Evolutionary conservation across 2,329 filamentous ascomycete genomes (phyloP).

Genomic region (Pseudocercospora vitis): DNA sequence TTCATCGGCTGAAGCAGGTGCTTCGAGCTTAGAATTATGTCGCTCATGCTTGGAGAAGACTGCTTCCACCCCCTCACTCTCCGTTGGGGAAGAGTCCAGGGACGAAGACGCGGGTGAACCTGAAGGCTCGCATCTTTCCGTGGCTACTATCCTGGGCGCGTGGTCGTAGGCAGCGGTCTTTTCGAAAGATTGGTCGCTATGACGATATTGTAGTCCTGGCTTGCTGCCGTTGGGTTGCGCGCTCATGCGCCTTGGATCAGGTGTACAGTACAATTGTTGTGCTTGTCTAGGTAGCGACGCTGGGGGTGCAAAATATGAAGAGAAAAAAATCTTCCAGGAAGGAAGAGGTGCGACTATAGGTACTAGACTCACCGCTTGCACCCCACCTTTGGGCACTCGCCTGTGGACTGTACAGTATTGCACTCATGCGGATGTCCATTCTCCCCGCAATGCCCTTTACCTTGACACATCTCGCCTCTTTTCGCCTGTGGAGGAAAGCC

Average conservation of each 20-base stretch:
- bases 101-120: conserved; percentile 22
- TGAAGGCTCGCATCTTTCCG: conserved; percentile 26
- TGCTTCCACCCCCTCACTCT: conserved; percentile 5
- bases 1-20: conserved; percentile 2
- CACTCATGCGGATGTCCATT: not conserved
- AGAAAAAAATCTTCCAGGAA: not conserved
- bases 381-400: not conserved
- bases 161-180: conserved; percentile 14
- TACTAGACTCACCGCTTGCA: not conserved
- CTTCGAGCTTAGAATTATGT: not conserved
- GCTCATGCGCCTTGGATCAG: conserved; percentile 27
- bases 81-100: conserved; percentile 21
- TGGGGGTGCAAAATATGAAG: not conserved
- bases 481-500: conserved; percentile 3
- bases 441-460: not conserved
- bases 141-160: conserved; percentile 8
- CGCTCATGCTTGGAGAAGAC: conserved; percentile 6
- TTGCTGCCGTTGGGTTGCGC: conserved; percentile 45
- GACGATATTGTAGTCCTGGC: conserved; percentile 42
- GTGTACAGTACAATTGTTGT: not conserved
- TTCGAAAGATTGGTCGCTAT: conserved; percentile 26
- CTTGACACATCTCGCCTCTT: conserved; percentile 3
- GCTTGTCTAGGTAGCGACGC: not conserved
- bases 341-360: not conserved
- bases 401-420: not conserved